Base-by-base conservation (phyloP, 495 filamentous ascomycete species). In the Geopyxis carbonaria region DNA sequence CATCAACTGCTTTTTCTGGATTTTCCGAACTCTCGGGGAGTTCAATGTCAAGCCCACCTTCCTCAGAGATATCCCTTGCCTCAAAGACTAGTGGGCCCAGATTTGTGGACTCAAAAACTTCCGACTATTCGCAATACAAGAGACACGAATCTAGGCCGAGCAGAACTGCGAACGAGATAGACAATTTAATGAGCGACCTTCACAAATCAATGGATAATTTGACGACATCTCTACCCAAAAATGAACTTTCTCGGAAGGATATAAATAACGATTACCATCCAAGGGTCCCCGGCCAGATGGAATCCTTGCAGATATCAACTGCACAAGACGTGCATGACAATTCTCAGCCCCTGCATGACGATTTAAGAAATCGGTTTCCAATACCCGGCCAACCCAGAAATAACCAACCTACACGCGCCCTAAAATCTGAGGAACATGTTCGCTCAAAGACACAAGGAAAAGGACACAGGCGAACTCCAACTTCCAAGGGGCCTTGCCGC, bases 401-500 rank as follows among this genome's bases (percentile, higher is more conserved):
- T 7, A 28, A 28, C 25, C 25, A 7, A 28, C 7, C 13, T 28
- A 7, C 25, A 7, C 25, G 25, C 25, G 7, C 25, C 25, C 25
- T 7, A 28, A 13, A 7, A 28, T 28, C 25, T 28, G 13, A 7
- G 25, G 13, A 7, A 13, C 7, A 7, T 7, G 13, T 13, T 7
- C 7, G 7, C 25, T 28, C 25, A 28, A 28, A 13, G 25, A 13
- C 25, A 50, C 14, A 47, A 46, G 34, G 39, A 25, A 7, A 31
- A 25, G 14, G 43, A 41, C 11, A 49, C 46, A 24, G 35, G 28
- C 50, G 49, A 31, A 63, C 38, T 11, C 44, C 53, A 23, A 55
- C 57, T 5, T 50, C 45, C 14, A 83, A 85, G 40, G 81, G 84
- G 5, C 73, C 69, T 33, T 97, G 89, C 59, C 77, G 83, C 38